Evolutionary conservation across 768 basidiomycete species (phyloP).

Genomic region (Kwoniella newhampshirensis): DNA sequence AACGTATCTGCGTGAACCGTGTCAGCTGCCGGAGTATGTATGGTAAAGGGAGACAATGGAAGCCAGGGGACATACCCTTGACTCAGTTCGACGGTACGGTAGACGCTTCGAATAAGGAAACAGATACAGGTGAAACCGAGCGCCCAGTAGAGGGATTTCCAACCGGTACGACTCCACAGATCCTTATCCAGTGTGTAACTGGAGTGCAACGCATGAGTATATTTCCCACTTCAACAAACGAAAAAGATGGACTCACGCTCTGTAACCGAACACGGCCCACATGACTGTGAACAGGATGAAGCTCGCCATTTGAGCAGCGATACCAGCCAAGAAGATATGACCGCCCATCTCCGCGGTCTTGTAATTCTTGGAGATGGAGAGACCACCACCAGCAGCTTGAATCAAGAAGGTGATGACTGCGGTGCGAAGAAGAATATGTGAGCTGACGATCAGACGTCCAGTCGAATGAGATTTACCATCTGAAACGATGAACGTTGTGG

Average conservation of each 20-base stretch:
- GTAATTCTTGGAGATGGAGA: constrained; percentile 39
- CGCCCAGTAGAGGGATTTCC: constrained; percentile 51
- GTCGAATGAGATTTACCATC: constrained; percentile 44
- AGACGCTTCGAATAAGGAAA: constrained; percentile 51
- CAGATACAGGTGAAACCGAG: constrained; percentile 52
- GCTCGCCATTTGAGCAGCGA: constrained; percentile 48
- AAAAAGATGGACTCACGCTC: constrained; percentile 37
- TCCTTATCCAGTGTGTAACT: constrained; percentile 38
- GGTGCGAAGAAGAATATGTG: background rate
- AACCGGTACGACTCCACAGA: constrained; percentile 42
- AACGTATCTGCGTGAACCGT: constrained; percentile 28
- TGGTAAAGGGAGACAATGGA: background rate
- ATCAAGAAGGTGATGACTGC: constrained; percentile 51
- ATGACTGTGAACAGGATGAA: constrained; percentile 47
- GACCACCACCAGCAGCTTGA: constrained; percentile 52
- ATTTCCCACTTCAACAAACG: background rate
- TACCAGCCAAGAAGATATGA: constrained; percentile 52
- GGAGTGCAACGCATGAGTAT: too few relatives aligned
- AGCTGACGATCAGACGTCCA: too few relatives aligned
- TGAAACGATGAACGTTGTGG: constrained; percentile 48
- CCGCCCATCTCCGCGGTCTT: constrained; percentile 39
- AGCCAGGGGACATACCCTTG: constrained; percentile 38
- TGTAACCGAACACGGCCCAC: constrained; percentile 41
- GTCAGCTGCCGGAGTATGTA: background rate
- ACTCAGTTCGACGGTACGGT: constrained; percentile 48